Conservation (phyloP, 1,284 basidiomycete genomes). For the Papiliotrema laurentii region DNA sequence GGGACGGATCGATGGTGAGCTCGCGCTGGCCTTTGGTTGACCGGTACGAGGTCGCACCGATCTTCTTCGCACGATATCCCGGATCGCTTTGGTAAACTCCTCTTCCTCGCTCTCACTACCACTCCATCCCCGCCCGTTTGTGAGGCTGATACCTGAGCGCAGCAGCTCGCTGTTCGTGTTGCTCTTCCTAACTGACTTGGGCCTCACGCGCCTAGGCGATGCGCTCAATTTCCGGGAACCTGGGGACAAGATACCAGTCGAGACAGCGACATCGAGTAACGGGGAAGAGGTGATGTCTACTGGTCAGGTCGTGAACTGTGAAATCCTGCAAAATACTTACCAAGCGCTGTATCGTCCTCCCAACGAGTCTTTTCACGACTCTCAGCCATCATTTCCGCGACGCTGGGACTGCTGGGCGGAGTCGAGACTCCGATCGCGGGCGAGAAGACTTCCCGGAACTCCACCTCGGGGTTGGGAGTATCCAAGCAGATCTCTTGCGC, state of each 20-base stretch:
- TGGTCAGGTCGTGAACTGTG: neutral
- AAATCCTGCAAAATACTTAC: neutral
- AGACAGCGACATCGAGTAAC: neutral
- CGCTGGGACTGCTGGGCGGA: neutral
- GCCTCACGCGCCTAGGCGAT: neutral
- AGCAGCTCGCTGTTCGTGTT: neutral
- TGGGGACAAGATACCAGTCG: constrained; percentile 1
- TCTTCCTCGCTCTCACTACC: constrained; percentile 10
- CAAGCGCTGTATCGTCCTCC: neutral
- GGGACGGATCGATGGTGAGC: neutral
- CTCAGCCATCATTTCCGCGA: neutral
- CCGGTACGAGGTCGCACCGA: neutral
- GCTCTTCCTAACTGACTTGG: neutral
- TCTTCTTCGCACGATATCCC: neutral
- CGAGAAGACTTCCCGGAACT: neutral
- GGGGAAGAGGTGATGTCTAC: neutral
- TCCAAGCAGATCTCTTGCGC: neutral
- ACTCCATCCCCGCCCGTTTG: constrained; percentile 1
- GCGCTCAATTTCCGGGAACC: neutral
- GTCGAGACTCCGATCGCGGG: neutral
- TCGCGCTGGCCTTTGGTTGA: neutral
- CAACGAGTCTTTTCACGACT: neutral
- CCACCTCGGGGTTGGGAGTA: neutral
- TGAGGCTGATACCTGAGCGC: neutral
- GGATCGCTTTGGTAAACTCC: constrained; percentile 2